Evolutionary conservation across 306 rosid genomes (phyloP).

Genomic region (Amphicarpaea edgeworthii): DNA sequence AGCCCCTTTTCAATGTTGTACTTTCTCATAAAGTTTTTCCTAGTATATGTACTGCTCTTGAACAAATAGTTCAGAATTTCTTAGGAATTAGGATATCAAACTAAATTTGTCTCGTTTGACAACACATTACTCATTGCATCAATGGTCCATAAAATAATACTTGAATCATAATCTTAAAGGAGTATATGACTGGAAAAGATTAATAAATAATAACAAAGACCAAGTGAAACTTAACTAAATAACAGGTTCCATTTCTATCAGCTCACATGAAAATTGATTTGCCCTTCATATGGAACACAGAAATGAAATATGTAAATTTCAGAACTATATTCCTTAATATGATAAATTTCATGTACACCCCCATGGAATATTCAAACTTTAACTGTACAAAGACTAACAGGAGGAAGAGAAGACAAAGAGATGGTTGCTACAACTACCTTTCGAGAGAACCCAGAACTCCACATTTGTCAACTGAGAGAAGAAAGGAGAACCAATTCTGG

Average conservation of each 20-base stretch:
- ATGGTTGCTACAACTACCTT: constrained; percentile 76
- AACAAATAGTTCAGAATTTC: constrained; percentile 15
- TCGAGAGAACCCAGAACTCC: constrained; percentile 71
- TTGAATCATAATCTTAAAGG: constrained; percentile 29
- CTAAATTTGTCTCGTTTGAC: constrained; percentile 31
- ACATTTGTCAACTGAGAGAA: constrained; percentile 64
- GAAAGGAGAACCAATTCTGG: constrained; percentile 53
- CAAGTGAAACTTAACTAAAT: constrained; percentile 29
- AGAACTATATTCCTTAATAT: constrained; percentile 66
- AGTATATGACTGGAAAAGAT: constrained; percentile 19
- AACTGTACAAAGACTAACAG: constrained; percentile 71
- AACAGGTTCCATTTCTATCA: constrained; percentile 34
- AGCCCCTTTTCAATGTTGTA: constrained; percentile 29
- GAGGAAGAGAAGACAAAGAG: constrained; percentile 44
- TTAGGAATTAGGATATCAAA: not conserved
- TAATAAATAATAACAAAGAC: constrained; percentile 11
- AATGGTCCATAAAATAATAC: constrained; percentile 20
- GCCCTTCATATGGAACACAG: constrained; percentile 32
- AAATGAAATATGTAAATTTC: constrained; percentile 48
- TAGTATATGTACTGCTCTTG: constrained; percentile 18
- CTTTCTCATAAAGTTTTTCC: constrained; percentile 20
- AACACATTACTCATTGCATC: constrained; percentile 7
- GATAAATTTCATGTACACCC: constrained; percentile 67
- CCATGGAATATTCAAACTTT: constrained; percentile 53
- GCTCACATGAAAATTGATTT: constrained; percentile 34